Evolutionary conservation across 2,329 filamentous ascomycete species (phyloP).

Genomic region (Didymella pinodella): DNA sequence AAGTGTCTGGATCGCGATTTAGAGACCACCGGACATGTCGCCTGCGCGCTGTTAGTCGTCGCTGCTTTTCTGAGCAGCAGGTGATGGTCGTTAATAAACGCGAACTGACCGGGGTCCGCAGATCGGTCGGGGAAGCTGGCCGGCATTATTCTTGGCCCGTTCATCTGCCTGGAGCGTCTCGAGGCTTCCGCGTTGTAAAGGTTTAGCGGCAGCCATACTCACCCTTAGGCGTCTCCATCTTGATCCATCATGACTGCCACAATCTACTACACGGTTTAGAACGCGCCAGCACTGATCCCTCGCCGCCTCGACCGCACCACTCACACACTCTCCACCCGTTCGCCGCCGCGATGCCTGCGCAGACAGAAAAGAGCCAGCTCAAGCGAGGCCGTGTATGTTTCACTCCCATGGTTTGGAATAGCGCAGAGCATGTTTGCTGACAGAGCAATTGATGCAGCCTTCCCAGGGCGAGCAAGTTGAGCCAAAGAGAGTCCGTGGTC

Average conservation of each 20-base stretch:
- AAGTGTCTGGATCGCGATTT: slow-evolving; percentile 4
- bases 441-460: slow-evolving; percentile 59
- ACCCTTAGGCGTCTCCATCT: slow-evolving; percentile 20
- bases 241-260: slow-evolving; percentile 32
- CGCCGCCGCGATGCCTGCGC: slow-evolving; percentile 61
- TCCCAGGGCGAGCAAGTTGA: slow-evolving; percentile 71
- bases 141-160: slow-evolving; percentile 19
- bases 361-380: slow-evolving; percentile 78
- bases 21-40: slow-evolving; percentile 1
- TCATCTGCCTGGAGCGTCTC: slow-evolving; percentile 28
- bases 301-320: slow-evolving; percentile 28
- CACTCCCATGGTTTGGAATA: neutral
- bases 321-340: slow-evolving; percentile 8
- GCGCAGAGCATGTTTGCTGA: slow-evolving; percentile 22
- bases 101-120: slow-evolving; percentile 8
- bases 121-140: slow-evolving; percentile 14
- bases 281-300: slow-evolving; percentile 32
- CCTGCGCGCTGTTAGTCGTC: slow-evolving; percentile 9
- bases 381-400: slow-evolving; percentile 78
- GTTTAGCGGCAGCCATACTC: slow-evolving; percentile 30
- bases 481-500: slow-evolving; percentile 82
- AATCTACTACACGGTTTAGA: slow-evolving; percentile 29
- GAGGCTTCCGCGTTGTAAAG: slow-evolving; percentile 27
- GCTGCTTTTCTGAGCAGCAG: slow-evolving; percentile 6
- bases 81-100: slow-evolving; percentile 6